Evolutionary conservation across 106 monocot genomes (phyloP).

Genomic region (Vanilla planifolia): DNA sequence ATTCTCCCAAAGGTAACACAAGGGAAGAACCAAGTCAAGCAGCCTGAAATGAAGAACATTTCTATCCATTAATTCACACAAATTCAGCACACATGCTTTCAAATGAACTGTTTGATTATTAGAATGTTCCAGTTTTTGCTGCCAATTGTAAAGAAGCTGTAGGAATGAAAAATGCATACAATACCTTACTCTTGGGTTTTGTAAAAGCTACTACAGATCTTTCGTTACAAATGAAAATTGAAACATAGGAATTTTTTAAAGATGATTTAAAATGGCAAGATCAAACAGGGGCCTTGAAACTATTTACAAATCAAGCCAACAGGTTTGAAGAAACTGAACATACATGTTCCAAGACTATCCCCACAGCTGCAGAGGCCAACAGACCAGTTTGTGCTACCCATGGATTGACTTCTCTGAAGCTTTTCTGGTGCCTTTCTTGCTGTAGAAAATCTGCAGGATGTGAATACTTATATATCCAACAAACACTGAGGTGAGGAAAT

Average conservation of each 20-base stretch:
- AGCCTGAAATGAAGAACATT: background rate
- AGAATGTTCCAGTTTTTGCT: too few relatives aligned
- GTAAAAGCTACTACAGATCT: too few relatives aligned
- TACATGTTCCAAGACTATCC: constrained; percentile 6
- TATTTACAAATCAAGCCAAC: background rate
- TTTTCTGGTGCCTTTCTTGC: background rate
- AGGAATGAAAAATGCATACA: too few relatives aligned
- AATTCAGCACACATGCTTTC: too few relatives aligned
- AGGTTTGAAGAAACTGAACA: background rate
- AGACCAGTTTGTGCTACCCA: constrained; percentile 8
- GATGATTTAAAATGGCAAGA: too few relatives aligned
- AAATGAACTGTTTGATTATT: background rate
- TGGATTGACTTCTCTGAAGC: background rate
- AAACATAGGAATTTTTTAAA: too few relatives aligned
- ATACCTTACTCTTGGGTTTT: too few relatives aligned
- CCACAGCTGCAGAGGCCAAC: constrained; percentile 16
- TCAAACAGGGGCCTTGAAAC: too few relatives aligned
- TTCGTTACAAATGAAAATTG: too few relatives aligned
- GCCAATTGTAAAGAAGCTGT: too few relatives aligned
- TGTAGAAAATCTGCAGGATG: background rate
- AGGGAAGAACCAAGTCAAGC: background rate
- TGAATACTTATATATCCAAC: background rate
- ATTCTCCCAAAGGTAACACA: constrained; percentile 6
- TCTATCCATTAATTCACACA: too few relatives aligned
- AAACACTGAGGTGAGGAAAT: background rate